Evolutionary conservation across 176 grass and related monocot genomes (phyloP), one percentile per base, ranked within the genome.

Genomic region (Raddia guianensis): DNA sequence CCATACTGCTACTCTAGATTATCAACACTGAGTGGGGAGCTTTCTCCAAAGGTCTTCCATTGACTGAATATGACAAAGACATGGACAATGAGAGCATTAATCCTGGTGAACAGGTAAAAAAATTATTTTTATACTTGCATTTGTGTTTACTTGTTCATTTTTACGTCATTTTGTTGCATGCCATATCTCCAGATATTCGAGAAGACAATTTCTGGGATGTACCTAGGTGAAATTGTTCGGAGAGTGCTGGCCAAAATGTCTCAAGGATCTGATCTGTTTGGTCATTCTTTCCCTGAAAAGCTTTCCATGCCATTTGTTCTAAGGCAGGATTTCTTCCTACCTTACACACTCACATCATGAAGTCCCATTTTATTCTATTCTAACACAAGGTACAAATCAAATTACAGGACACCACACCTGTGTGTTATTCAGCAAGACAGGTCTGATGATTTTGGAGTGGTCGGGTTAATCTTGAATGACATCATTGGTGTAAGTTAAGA

Each of bases 131-230:
- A 34, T 13, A 3, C 15, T 59, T 0, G 2, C 21, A 0, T 77
- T 20, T 21, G 0, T 0, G 0, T 4, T 52, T 3, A 49, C 70
- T 3, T 52, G 16, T 3, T 32, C 21, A 8, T 58, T 61, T 12
- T 43, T 1, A 20, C 19, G 13, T 50, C 3, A 4, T 44, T n/a
- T 5, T 82, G 1, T 53, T 53, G 14, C 34, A 53, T 49, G 0
- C 33, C 45, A 63, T 48, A 1, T 69, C 0, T 13, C 9, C 64
- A 94, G 91, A 94, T 94, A 83, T 94, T 86, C 19, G 91, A 94
- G 79, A 94, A 94, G 74, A 90, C 85, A 40, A 94, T 94, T 61
- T 94, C 91, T 1, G 88, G 91, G 60, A 91, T 94, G 88, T 94
- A 94, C 70, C 83, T 94, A 61, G 91, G 91, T 63, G 91, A 94